Percentiles rank a stretch among this genome's conserved stretches.
Conservation (phyloP, 2,329 filamentous ascomycete genomes). For the Microdochium bolleyi region DNA sequence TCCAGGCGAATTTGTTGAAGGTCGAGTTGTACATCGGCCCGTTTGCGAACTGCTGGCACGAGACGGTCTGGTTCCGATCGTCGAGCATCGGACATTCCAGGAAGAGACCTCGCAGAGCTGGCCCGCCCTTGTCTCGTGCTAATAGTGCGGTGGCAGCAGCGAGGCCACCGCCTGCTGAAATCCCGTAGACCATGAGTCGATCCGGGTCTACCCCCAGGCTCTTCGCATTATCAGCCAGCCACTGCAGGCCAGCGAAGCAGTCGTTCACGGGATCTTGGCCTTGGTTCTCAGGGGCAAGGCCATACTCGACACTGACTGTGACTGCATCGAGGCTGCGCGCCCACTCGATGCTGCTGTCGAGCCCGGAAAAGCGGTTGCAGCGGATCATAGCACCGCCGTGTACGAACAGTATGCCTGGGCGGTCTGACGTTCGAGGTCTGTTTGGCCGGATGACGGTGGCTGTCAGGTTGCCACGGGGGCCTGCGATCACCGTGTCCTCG, state of each 20-base stretch:
- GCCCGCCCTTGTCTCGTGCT: conserved; percentile 24
- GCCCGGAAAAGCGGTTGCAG: conserved; percentile 20
- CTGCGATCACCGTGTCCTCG: conserved; percentile 14
- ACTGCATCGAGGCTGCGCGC: conserved; percentile 18
- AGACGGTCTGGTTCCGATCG: conserved; percentile 22
- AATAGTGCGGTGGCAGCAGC: conserved; percentile 45
- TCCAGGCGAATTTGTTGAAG: conserved; percentile 20
- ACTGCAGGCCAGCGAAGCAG: conserved; percentile 26
- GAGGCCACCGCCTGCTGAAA: conserved; percentile 49
- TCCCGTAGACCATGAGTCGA: conserved; percentile 44
- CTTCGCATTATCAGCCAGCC: conserved; percentile 18
- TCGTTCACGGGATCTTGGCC: conserved; percentile 23
- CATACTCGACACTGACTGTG: conserved; percentile 22
- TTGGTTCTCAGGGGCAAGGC: conserved; percentile 19
- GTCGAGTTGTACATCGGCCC: conserved; percentile 20
- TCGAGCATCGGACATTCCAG: conserved; percentile 34
- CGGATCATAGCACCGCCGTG: conserved; percentile 21
- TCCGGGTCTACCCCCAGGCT: conserved; percentile 32
- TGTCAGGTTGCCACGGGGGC: conserved; percentile 12
- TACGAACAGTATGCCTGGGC: conserved; percentile 21
- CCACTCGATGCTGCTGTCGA: conserved; percentile 20
- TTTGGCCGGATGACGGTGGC: conserved; percentile 14
- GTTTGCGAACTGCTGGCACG: conserved; percentile 18
- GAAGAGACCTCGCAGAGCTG: conserved; percentile 26
- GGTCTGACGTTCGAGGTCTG: neutral